These are phyloP conservation scores for Zymoseptoria pseudotritici DNA, from an alignment of 2,329 filamentous ascomycete genomes.

Conservation along the genomic window DNA sequence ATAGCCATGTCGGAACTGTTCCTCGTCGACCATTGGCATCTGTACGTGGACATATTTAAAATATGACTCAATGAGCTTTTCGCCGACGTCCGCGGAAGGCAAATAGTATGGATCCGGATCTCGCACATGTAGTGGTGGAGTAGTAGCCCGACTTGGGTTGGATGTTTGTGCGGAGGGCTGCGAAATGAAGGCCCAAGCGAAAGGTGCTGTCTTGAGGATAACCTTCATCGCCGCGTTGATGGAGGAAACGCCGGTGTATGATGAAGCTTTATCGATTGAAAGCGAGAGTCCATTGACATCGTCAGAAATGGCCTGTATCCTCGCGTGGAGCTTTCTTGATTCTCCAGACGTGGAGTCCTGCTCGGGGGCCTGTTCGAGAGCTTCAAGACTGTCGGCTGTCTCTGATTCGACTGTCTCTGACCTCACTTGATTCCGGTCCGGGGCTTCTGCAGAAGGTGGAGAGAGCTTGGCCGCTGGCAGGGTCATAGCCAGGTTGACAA, in stretches of 20 bases:
- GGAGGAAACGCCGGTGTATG: conserved; percentile 28
- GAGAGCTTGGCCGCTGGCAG: conserved; percentile 33
- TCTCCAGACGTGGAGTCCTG: conserved; percentile 63
- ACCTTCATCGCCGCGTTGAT: conserved; percentile 29
- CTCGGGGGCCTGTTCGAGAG: conserved; percentile 62
- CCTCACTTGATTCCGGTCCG: conserved; percentile 1
- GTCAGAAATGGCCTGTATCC: conserved; percentile 36
- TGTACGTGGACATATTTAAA: conserved; percentile 26
- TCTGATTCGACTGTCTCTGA: conserved; percentile 35
- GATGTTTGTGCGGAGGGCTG: conserved; percentile 22
- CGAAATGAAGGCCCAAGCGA: conserved; percentile 21
- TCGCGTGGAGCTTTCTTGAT: conserved; percentile 35
- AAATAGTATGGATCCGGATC: conserved; percentile 18
- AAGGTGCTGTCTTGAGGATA: conserved; percentile 26
- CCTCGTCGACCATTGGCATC: conserved; percentile 31
- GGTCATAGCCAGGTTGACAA: conserved; percentile 40
- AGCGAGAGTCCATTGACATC: conserved; percentile 28
- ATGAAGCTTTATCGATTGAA: conserved; percentile 25
- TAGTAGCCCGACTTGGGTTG: conserved; percentile 21
- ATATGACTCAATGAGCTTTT: conserved; percentile 26
- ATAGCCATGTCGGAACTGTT: conserved; percentile 26
- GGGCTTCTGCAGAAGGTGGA: conserved; percentile 15
- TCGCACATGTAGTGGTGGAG: conserved; percentile 16
- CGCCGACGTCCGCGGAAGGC: conserved; percentile 23
- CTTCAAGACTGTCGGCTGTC: conserved; percentile 47